Evolutionary conservation across 2,329 filamentous ascomycete species (phyloP).

Genomic region (Colletotrichum tofieldiae): DNA sequence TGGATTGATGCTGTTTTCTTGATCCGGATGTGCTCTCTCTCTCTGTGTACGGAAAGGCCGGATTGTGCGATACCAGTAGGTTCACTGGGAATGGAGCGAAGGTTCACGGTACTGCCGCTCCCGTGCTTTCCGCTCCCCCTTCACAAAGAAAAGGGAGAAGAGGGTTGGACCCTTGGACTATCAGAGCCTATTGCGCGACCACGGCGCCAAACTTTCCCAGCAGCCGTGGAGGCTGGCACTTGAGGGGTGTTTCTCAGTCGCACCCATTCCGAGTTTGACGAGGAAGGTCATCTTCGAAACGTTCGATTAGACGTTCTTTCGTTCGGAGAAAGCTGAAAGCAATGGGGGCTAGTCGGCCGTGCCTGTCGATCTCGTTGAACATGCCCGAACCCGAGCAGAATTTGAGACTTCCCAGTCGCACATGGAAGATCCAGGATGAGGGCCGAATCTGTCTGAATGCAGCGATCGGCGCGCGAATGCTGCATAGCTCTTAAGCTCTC

Average conservation of each 20-base stretch:
- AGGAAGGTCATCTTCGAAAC: background rate
- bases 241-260: background rate
- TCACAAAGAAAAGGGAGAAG: slow-evolving; percentile 6
- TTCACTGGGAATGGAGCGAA: slow-evolving; percentile 28
- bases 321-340: background rate
- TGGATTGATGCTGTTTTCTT: slow-evolving; percentile 22
- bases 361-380: slow-evolving; percentile 38
- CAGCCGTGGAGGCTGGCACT: background rate
- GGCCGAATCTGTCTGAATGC: slow-evolving; percentile 28
- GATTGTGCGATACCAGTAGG: slow-evolving; percentile 11
- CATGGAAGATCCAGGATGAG: slow-evolving; percentile 30
- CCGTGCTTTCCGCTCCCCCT: slow-evolving; percentile 43
- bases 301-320: background rate
- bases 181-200: slow-evolving; percentile 21
- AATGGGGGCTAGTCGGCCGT: slow-evolving; percentile 24
- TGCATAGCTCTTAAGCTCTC: slow-evolving; percentile 21
- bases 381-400: slow-evolving; percentile 29
- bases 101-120: slow-evolving; percentile 35
- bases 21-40: background rate
- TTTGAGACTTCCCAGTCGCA: slow-evolving; percentile 21
- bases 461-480: slow-evolving; percentile 35
- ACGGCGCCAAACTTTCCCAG: background rate
- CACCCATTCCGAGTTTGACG: background rate
- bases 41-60: slow-evolving; percentile 7
- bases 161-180: slow-evolving; percentile 38